phyloP scores from a whole-genome alignment of 2,329 filamentous ascomycete species.

The Paraconiothyrium sp. region DNA sequence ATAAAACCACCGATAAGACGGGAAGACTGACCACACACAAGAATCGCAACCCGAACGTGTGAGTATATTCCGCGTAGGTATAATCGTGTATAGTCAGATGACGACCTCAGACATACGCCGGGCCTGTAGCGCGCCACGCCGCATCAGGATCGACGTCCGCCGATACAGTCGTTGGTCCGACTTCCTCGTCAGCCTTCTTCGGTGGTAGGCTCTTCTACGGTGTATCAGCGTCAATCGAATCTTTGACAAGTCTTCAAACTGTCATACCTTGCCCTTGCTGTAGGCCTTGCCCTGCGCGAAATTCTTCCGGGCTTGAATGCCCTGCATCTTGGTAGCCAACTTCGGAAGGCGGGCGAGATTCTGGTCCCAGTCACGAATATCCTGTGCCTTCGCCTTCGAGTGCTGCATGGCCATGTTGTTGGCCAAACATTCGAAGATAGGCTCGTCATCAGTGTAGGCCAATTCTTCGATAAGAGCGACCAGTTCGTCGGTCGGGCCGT shows the following conservation, averaged over 20 bases:
- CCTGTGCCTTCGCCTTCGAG: neutral
- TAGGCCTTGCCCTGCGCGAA: neutral
- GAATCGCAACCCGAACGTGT: neutral
- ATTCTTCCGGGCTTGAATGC: neutral
- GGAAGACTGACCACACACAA: no score
- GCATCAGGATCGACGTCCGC: constrained; percentile 8
- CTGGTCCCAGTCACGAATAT: neutral
- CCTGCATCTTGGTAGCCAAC: neutral
- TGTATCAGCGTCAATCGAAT: neutral
- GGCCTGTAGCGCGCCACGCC: neutral
- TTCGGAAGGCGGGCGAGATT: neutral
- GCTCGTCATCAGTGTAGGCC: constrained; percentile 32
- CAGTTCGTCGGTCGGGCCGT: constrained; percentile 22
- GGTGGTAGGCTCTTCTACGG: neutral
- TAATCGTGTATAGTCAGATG: neutral
- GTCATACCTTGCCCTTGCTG: neutral
- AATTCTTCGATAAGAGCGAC: constrained; percentile 31
- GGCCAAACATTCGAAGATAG: constrained; percentile 39
- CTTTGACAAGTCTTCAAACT: neutral
- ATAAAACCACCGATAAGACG: neutral
- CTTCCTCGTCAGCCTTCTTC: neutral
- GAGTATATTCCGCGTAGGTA: neutral
- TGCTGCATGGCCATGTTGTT: constrained; percentile 35
- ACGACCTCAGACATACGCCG: neutral
- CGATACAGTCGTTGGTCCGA: neutral